phyloP scores from a whole-genome alignment of 1,284 basidiomycete species.

The Ustilago nuda region DNA sequence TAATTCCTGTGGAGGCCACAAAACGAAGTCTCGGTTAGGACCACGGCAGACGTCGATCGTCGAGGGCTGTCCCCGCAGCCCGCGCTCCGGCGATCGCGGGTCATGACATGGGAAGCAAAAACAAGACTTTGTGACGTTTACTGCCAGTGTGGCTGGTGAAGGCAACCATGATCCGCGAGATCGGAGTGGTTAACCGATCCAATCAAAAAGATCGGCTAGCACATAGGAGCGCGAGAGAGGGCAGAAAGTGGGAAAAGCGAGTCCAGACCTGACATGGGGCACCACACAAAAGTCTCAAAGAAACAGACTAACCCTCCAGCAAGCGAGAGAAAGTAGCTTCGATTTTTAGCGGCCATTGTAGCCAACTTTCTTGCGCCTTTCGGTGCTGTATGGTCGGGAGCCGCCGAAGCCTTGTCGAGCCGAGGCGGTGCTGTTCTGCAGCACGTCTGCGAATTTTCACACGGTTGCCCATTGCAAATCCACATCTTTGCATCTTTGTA shows the following conservation, averaged over 20 bases:
- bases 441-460: conserved; percentile 29
- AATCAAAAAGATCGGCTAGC: background rate
- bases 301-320: background rate
- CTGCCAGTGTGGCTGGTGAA: background rate
- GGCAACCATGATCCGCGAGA: background rate
- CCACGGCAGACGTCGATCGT: conserved; percentile 3
- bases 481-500: background rate
- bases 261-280: background rate
- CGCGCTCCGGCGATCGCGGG: conserved; percentile 9
- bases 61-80: background rate
- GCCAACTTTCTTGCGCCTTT: background rate
- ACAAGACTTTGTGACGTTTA: background rate
- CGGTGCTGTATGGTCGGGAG: conserved; percentile 20
- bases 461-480: background rate
- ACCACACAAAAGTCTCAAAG: background rate
- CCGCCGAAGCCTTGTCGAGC: conserved; percentile 19
- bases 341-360: background rate
- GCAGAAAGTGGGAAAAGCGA: background rate
- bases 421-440: conserved; percentile 20
- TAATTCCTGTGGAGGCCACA: no score
- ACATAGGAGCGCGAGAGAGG: background rate
- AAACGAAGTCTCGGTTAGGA: background rate
- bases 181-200: conserved; percentile 5
- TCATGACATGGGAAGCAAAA: background rate
- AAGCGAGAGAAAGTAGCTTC: conserved; percentile 8